Evolutionary conservation across 805 yeast genomes (phyloP).

Genomic region (Cyberlindnera japonica): DNA sequence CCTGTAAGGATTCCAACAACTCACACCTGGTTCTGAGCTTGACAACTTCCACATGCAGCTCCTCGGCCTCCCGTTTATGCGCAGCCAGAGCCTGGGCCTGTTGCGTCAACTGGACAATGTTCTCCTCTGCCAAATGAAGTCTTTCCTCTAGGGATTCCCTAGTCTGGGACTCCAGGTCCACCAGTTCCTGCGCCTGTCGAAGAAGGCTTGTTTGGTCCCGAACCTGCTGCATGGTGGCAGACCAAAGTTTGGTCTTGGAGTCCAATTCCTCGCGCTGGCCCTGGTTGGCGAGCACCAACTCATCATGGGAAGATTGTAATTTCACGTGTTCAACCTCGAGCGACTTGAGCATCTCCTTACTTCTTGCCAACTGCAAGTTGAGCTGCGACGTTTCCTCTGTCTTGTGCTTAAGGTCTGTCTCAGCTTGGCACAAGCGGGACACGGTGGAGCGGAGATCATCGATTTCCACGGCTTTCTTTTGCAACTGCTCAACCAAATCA

Average conservation of each 20-base stretch:
- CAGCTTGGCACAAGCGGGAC: background rate
- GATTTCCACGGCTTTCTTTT: background rate
- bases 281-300: conserved; percentile 6
- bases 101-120: background rate
- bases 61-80: background rate
- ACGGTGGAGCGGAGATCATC: background rate
- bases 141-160: background rate
- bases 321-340: conserved; percentile 11
- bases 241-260: background rate
- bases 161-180: background rate
- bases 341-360: conserved; percentile 7
- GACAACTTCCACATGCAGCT: background rate
- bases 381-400: background rate
- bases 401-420: background rate
- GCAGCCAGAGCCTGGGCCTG: background rate
- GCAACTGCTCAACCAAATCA: background rate
- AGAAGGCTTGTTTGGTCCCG: conserved; percentile 7
- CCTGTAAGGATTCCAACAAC: background rate
- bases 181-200: background rate
- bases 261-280: conserved; percentile 2
- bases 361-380: background rate
- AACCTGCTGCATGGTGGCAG: conserved; percentile 4
- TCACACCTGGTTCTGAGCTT: background rate
- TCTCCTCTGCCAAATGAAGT: background rate
- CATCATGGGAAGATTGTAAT: conserved; percentile 2